Evolutionary conservation across 805 yeast species (phyloP), one percentile per base, ranked within the genome.

Genomic region (Candida chilensis): DNA sequence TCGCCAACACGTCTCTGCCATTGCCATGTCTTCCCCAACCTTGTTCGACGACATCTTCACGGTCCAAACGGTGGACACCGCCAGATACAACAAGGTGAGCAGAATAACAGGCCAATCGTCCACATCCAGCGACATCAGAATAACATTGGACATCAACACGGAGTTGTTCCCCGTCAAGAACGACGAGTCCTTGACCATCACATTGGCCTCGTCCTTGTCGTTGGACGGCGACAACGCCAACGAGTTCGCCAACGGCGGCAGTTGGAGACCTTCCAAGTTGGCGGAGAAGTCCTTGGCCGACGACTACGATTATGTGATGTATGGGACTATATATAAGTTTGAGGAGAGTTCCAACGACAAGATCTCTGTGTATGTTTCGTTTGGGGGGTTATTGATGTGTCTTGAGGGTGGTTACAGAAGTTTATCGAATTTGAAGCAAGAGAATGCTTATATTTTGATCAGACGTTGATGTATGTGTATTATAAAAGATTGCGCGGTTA

Each of bases 221-320:
- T 36, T 69, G 10, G 81, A 74, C 24, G 74, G 63, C 5, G 57
- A 58, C 7, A 57, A 49, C 4, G 69, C 70, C 20, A 63, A 64
- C 28, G 71, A 71, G 21, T 43, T 52, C 50, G 38, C 61, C 37
- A 66, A 62, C 47, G 50, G 67, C 53, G 79, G 81, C 13, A 72
- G 82, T 16, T 81, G 90, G 88, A 71, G 87, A 52, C 86, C 84
- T 6, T 94, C 95, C 27, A 82, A 72, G 55, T 71, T 82, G 9
- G 83, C 79, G 35, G 95, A 87, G 42, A 73, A 80, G 48, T 73
- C 94, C 5, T 67, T 90, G 46, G 95, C 96, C 41, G 96, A 90
- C 53, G 97, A 92, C 50, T 90, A 87, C 62, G 97, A 90, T 55
- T 92, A 92, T 47, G 97, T 92, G 41, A 90, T 92, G 97, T 78